Evolutionary conservation across 345 rosid species (phyloP), one percentile per base, ranked within the genome.

Genomic region (Pistacia atlantica): DNA sequence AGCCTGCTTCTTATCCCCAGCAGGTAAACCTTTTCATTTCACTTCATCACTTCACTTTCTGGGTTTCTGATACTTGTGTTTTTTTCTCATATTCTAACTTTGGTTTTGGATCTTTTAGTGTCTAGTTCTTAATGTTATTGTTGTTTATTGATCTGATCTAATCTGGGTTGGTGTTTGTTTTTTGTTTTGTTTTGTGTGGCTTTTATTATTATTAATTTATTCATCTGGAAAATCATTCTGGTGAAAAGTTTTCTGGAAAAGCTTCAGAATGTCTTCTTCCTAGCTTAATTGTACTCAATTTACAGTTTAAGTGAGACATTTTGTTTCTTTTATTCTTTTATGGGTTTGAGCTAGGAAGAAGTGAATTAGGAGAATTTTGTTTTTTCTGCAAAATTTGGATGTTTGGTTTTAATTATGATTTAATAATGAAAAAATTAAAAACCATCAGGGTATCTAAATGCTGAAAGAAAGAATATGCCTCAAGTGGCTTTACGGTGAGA

Each of bases 1-100:
- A 71, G 74, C 77, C 82, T 51, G 69, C 93, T 61, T 83, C 92
- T 62, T 77, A 67, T 78, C 94, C 99, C 57, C 92, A 88, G 69
- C 98, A 93, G 98, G 99, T 93, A 58, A 58, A 61, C 58, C 48
- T 28, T 8, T 2, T 56, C 65, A 42, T 10, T 10, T 28, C 72
- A 55, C 52, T 14, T 17, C 35, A 5, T 63, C 17, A 9, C 25
- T 49, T 51, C 17, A 8, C 42, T 60, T 56, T 59, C 60, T 69
- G 2, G 20, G 22, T 45, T 59, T 66, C 60, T 11, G 22, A 51
- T 57, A 42, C n/a, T 68, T 16, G 35, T 51, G 33, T 8, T 49
- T 17, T 49, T 17, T 42, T 35, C 65, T 72, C 66, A 31, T 77
- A 20, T 57, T 25, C 76, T 75, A 20, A 2, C 4, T 59, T 4